Evolutionary conservation across 1,139 yeast species (phyloP).

Genomic region (Suhomyces terraborum): DNA sequence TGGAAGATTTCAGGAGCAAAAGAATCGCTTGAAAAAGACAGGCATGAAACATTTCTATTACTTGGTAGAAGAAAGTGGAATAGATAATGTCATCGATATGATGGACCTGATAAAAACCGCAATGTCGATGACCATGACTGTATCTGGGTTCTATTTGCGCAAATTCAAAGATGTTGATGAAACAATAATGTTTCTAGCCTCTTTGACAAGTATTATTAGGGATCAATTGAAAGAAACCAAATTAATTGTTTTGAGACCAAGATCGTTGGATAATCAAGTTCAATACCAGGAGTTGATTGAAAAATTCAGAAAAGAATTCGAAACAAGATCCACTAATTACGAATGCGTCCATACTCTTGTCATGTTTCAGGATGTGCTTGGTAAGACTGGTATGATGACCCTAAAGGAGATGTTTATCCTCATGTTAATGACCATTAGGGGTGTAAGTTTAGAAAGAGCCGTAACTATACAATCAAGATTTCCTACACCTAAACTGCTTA

Average conservation of each 20-base stretch:
- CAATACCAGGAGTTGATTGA: conserved; percentile 49
- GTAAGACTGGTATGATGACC: conserved; percentile 70
- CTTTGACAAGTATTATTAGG: conserved; percentile 54
- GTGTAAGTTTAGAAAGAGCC: conserved; percentile 86
- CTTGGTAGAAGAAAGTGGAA: conserved; percentile 74
- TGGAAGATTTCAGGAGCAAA: conserved; percentile 87
- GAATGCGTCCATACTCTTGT: conserved; percentile 66
- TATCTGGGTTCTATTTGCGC: conserved; percentile 66
- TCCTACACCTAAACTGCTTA: conserved; percentile 61
- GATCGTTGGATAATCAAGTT: conserved; percentile 50
- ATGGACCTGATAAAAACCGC: conserved; percentile 75
- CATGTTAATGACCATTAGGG: conserved; percentile 78
- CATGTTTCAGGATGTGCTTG: conserved; percentile 68
- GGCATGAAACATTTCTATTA: conserved; percentile 72
- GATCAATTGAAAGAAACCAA: conserved; percentile 36
- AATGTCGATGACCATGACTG: conserved; percentile 68
- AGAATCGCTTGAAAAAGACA: conserved; percentile 67
- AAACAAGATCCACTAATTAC: conserved; percentile 23
- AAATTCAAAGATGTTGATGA: conserved; percentile 74
- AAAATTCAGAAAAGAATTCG: conserved; percentile 48
- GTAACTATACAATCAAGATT: conserved; percentile 66
- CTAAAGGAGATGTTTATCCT: conserved; percentile 74
- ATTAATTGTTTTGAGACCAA: conserved; percentile 52
- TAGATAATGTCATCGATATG: conserved; percentile 42
- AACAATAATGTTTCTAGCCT: conserved; percentile 64